Conservation (phyloP, 441 rosid species). For the Populus hybrid region DNA sequence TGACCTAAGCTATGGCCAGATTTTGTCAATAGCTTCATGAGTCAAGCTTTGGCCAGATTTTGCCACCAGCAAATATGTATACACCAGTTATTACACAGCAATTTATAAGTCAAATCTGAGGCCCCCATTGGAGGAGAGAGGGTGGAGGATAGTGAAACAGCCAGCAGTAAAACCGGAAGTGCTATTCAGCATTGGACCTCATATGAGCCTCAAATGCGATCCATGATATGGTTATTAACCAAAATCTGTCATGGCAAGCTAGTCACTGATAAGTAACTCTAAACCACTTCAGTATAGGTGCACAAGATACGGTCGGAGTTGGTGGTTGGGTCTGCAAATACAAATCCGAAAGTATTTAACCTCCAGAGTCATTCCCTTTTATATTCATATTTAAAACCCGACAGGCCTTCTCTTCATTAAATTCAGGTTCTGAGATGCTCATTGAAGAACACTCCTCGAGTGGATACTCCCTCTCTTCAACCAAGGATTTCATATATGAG, state of each 20-base stretch:
- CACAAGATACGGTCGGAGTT: background rate
- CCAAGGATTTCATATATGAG: conserved; percentile 52
- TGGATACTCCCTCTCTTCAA: conserved; percentile 58
- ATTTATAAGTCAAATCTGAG: background rate
- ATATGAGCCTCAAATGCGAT: background rate
- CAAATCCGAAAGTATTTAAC: conserved; percentile 11
- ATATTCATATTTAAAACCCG: conserved; percentile 39
- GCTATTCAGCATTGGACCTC: background rate
- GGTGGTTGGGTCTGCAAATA: background rate
- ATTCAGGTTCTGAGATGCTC: conserved; percentile 39
- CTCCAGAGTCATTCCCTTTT: conserved; percentile 38
- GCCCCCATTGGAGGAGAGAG: background rate
- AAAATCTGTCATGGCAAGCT: background rate
- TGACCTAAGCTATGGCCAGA: no score
- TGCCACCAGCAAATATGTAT: background rate
- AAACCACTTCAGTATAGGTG: background rate
- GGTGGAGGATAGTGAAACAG: background rate
- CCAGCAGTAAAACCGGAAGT: background rate
- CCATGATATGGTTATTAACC: background rate
- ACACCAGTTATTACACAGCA: background rate
- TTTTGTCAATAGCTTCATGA: no score
- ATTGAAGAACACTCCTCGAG: conserved; percentile 51
- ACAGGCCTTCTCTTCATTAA: conserved; percentile 46
- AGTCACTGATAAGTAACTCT: background rate
- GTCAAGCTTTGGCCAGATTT: background rate